Evolutionary conservation across 805 yeast genomes (phyloP).

Genomic region (Lipomyces sp.): DNA sequence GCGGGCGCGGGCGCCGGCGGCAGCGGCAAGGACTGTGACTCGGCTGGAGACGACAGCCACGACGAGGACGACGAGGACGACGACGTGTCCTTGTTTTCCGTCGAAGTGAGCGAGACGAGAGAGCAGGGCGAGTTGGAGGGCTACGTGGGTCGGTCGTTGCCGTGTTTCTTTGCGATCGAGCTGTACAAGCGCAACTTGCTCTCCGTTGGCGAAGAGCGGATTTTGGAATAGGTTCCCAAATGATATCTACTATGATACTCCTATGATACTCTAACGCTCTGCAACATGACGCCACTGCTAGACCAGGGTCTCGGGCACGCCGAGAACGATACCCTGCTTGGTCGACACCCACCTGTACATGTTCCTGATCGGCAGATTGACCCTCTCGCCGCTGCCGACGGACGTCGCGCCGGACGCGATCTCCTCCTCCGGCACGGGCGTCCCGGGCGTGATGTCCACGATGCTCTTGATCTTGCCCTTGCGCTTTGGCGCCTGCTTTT

Average conservation of each 20-base stretch:
- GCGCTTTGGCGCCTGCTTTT: conserved; percentile 65
- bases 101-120: too few species aligned
- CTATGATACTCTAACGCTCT: too few species aligned
- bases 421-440: conserved; percentile 14
- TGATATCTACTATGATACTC: too few species aligned
- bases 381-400: not conserved
- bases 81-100: too few species aligned
- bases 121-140: too few species aligned
- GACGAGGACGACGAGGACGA: too few species aligned
- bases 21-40: not conserved
- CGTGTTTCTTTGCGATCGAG: not conserved
- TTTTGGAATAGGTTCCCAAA: too few species aligned
- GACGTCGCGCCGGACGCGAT: not conserved
- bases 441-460: conserved; percentile 6
- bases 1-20: too few species aligned
- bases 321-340: conserved; percentile 6
- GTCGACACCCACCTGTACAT: conserved; percentile 25
- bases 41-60: not conserved
- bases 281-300: too few species aligned
- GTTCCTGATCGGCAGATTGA: not conserved
- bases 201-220: not conserved
- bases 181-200: not conserved
- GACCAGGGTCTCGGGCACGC: conserved; percentile 12
- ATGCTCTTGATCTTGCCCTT: conserved; percentile 16
- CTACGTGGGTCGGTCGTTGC: too few species aligned